These are phyloP conservation scores for Wallacemonas sp. DNA, from an alignment of 208 protist species.

Conservation along the genomic window DNA sequence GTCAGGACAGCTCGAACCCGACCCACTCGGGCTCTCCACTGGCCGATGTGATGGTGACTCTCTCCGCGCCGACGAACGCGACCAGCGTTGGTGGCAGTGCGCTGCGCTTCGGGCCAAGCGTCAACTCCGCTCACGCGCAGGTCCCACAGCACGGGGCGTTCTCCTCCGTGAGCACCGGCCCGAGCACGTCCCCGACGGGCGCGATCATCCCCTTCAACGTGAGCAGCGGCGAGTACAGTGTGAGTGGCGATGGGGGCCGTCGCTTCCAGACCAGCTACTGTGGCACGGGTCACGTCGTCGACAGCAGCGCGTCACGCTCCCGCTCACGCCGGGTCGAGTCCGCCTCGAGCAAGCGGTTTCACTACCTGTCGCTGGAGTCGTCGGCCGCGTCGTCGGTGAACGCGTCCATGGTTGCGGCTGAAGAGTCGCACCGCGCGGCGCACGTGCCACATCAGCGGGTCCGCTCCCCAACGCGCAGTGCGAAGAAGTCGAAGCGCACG, in stretches of 20 bases:
- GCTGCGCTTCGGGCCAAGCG: too few species aligned
- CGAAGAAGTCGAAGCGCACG: neutral
- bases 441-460: too few species aligned
- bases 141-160: too few species aligned
- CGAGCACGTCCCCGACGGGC: too few species aligned
- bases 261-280: neutral
- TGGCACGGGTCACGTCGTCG: neutral
- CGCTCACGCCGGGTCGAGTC: too few species aligned
- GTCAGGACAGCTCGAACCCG: too few species aligned
- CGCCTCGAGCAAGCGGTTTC: neutral
- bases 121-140: too few species aligned
- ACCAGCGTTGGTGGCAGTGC: too few species aligned
- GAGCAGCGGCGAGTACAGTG: neutral
- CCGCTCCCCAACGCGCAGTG: neutral
- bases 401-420: neutral
- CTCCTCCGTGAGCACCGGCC: too few species aligned
- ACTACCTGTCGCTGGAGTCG: neutral
- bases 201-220: constrained; percentile 7
- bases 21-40: too few species aligned
- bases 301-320: too few species aligned
- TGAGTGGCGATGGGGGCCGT: neutral
- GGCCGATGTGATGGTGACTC: neutral
- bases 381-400: neutral
- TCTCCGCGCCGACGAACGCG: neutral
- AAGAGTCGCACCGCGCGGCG: too few species aligned